Evolutionary conservation across 345 rosid genomes (phyloP).

Genomic region (Eucalyptus leucophloia): DNA sequence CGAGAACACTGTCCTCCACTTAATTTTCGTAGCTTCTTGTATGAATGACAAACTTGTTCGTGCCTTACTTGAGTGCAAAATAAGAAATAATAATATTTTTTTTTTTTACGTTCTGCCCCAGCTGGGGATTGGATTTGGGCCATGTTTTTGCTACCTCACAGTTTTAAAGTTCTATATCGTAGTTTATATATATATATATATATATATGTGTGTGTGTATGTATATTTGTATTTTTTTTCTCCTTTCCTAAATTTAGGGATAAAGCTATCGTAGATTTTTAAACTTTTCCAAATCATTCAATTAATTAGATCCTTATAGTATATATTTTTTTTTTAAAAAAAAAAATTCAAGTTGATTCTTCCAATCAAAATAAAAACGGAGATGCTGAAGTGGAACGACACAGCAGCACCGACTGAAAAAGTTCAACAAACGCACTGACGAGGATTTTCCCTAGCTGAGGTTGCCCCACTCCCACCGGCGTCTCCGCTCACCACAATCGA

Average conservation of each 20-base stretch:
- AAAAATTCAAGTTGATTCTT: neutral
- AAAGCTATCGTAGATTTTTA: neutral
- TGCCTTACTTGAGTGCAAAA: neutral
- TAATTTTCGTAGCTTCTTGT: too few relatives aligned
- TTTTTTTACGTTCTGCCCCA: neutral
- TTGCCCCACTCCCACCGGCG: neutral
- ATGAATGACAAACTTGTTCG: neutral
- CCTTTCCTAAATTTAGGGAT: neutral
- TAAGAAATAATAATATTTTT: neutral
- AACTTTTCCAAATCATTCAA: neutral
- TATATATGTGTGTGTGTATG: neutral
- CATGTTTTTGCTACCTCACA: neutral
- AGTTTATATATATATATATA: neutral
- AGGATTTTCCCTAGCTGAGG: neutral
- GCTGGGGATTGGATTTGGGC: neutral
- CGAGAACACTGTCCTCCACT: fast-evolving
- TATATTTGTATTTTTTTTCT: too few relatives aligned
- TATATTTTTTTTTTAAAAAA: neutral
- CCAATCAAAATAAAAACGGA: neutral
- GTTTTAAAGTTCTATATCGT: neutral
- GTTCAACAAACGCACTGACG: too few relatives aligned
- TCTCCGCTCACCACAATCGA: neutral
- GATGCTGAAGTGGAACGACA: neutral
- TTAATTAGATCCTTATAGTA: neutral
- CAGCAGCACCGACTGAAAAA: neutral